These are phyloP conservation scores for Suhomyces pyralidae DNA, from an alignment of 805 yeast genomes.

Conservation along the genomic window DNA sequence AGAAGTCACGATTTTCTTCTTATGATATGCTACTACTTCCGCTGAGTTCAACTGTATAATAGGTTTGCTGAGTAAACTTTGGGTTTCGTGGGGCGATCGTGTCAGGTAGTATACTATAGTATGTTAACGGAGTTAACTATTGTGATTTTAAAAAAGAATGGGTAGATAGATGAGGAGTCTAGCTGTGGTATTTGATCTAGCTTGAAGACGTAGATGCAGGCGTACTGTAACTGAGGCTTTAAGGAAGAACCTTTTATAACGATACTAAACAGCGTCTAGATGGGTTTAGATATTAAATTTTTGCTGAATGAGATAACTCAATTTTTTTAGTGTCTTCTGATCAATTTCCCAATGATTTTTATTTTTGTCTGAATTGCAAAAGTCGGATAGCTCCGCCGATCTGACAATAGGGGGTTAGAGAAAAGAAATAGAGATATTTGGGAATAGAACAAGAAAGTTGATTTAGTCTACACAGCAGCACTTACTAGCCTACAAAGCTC, in stretches of 20 bases:
- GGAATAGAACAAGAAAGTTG: background rate
- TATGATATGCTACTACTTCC: background rate
- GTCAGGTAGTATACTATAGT: background rate
- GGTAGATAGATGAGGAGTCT: background rate
- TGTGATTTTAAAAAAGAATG: background rate
- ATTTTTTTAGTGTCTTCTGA: constrained; percentile 12
- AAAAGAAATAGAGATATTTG: background rate
- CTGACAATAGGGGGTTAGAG: background rate
- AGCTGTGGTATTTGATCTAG: background rate
- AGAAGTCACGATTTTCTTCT: background rate
- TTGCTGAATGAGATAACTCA: background rate
- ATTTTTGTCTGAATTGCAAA: background rate
- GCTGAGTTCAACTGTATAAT: background rate
- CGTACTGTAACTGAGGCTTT: background rate
- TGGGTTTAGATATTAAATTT: background rate
- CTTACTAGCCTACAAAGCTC: background rate
- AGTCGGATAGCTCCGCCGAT: background rate
- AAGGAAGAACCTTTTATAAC: background rate
- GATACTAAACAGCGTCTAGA: background rate
- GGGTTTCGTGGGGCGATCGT: background rate
- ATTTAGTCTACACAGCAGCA: background rate
- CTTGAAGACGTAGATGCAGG: background rate
- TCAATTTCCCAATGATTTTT: constrained; percentile 13
- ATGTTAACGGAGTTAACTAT: background rate
- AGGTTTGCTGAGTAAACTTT: background rate